Evolutionary conservation across 106 monocot genomes (phyloP), one percentile per base, ranked within the genome.

Genomic region (Dendrobium officinale): DNA sequence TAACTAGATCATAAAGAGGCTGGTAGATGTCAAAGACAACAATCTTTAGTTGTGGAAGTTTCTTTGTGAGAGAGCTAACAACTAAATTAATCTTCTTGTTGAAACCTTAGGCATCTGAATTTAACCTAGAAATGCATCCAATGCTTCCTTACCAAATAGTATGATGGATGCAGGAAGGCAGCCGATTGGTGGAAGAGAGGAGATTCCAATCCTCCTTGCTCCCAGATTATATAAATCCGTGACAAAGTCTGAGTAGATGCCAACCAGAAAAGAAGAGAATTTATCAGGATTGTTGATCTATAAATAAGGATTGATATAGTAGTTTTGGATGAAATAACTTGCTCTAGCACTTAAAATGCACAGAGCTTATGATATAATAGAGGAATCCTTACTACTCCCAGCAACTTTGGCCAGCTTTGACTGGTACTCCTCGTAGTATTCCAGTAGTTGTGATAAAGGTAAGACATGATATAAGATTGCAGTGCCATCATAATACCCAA

Each of bases 311-410:
- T 96, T 96, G 81, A 92, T 79, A 88, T 94, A 94, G 84, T 96
- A 96, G 79, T 96, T 96, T 80, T 92, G 92, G 11, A 94, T 29
- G 78, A 86, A 96, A 68, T 96, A 92, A 55, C 92, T 89, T 22
- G 86, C 58, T 2, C 93, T 93, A 15, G 82, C 40, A 77, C 96
- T 94, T 42, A 96, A 11, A 1, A 96, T 68, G 81, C 93, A 94
- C 13, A 96, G 76, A 0, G 93, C 85, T 13, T 55, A 88, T 8
- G 88, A 88, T 5, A 93, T 22, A 49, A 96, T 93, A 66, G 87
- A 59, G 17, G 70, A 40, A 6, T 93, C 92, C 42, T 89, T 79
- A 73, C 72, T 75, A 49, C 78, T 81, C 9, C 93, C 87, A 9
- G 86, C 93, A 2, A 94, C 85, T 56, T 77, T 42, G 10, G 79